Conservation (phyloP, 768 basidiomycete genomes). For the Leccinum barrowsii region DNA sequence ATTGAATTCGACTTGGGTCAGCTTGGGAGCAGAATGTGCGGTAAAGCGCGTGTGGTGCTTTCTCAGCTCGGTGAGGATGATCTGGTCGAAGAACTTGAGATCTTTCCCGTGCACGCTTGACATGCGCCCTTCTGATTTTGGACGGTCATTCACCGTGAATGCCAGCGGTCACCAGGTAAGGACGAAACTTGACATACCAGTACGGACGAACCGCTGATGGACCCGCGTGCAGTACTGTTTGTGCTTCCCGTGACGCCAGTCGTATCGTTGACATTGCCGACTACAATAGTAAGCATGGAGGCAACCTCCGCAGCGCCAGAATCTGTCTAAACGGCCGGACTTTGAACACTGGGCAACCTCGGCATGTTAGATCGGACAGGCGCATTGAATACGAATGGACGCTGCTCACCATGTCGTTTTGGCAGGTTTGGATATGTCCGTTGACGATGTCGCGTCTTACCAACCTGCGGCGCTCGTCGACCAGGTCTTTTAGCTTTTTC, state of each 20-base stretch:
- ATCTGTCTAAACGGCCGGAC: conserved; percentile 9
- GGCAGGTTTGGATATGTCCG: conserved; percentile 25
- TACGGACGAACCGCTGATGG: conserved; percentile 17
- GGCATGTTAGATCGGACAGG: background rate
- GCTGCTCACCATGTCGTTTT: conserved; percentile 20
- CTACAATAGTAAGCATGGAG: conserved; percentile 30
- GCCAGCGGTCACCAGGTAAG: background rate
- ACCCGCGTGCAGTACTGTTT: conserved; percentile 24
- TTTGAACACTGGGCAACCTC: conserved; percentile 20
- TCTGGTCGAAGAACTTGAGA: conserved; percentile 24
- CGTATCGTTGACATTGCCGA: conserved; percentile 24
- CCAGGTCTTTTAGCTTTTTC: conserved; percentile 16
- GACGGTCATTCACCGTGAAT: background rate
- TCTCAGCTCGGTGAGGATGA: conserved; percentile 25
- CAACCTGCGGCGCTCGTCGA: conserved; percentile 18
- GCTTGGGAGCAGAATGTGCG: conserved; percentile 10
- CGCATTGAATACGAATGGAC: background rate
- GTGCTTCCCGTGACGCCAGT: conserved; percentile 28
- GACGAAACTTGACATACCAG: conserved; percentile 9
- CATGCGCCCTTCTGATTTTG: conserved; percentile 21
- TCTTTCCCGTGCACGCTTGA: conserved; percentile 22
- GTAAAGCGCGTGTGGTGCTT: conserved; percentile 15
- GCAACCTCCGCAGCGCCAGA: conserved; percentile 27
- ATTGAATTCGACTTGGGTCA: conserved; percentile 26
- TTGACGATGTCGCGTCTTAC: conserved; percentile 15